phyloP scores from a whole-genome alignment of 768 basidiomycete genomes.

The Zangia roseola region DNA sequence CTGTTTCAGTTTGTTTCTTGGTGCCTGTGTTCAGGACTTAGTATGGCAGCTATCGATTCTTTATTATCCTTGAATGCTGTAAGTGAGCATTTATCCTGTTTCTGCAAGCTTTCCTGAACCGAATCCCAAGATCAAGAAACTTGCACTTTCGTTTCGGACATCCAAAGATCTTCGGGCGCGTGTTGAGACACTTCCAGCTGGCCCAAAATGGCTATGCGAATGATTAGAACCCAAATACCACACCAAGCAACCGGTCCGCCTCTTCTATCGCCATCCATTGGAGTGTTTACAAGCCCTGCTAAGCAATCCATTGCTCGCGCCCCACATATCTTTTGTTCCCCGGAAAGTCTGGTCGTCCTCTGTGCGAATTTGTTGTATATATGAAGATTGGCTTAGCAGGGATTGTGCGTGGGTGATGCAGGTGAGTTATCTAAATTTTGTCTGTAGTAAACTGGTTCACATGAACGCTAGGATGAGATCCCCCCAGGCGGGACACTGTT shows the following conservation, averaged over 20 bases:
- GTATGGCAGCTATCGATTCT: neutral
- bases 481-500: neutral
- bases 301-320: constrained; percentile 18
- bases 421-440: constrained; percentile 17
- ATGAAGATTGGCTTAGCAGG: constrained; percentile 3
- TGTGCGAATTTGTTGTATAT: constrained; percentile 10
- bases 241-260: constrained; percentile 22
- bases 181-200: neutral
- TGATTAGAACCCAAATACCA: neutral
- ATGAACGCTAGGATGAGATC: neutral
- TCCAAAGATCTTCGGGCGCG: neutral
- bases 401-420: constrained; percentile 27
- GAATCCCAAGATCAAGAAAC: neutral
- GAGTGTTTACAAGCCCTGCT: constrained; percentile 15
- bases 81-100: neutral
- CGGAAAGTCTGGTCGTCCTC: constrained; percentile 10
- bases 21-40: neutral
- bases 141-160: neutral
- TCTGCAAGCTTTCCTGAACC: neutral
- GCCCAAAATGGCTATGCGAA: constrained; percentile 2
- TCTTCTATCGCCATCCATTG: constrained; percentile 31
- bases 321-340: constrained; percentile 23
- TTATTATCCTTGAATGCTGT: neutral
- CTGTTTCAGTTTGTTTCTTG: neutral
- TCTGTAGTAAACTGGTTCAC: constrained; percentile 37